Evolutionary conservation across 2,329 filamentous ascomycete genomes (phyloP).

Genomic region (Dothiorella sarmentorum): DNA sequence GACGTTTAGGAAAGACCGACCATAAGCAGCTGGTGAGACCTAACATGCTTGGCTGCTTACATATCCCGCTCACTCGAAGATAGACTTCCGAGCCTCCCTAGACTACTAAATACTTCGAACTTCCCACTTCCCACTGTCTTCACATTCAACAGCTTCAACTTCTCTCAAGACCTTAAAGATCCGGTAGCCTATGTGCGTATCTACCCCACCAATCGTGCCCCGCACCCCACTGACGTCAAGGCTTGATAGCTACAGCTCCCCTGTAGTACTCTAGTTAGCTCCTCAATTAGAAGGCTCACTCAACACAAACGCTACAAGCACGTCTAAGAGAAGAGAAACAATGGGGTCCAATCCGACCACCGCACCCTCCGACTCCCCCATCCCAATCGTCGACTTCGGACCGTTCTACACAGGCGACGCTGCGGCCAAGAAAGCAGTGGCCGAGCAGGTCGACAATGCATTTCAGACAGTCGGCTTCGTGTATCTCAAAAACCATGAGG

Average conservation of each 20-base stretch:
- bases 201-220: not conserved
- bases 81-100: too few relatives aligned
- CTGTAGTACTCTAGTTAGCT: not conserved
- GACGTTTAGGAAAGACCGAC: too few relatives aligned
- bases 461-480: constrained; percentile 41
- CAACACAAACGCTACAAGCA: too few relatives aligned
- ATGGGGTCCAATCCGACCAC: not conserved
- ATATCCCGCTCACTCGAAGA: too few relatives aligned
- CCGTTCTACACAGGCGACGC: constrained; percentile 22
- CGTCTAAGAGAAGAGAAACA: too few relatives aligned
- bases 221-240: not conserved
- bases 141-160: too few relatives aligned
- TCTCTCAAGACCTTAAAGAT: too few relatives aligned
- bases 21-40: too few relatives aligned
- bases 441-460: constrained; percentile 36
- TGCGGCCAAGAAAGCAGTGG: constrained; percentile 24
- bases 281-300: not conserved
- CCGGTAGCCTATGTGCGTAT: not conserved
- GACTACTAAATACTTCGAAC: too few relatives aligned
- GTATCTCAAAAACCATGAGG: constrained; percentile 40
- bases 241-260: not conserved
- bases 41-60: too few relatives aligned
- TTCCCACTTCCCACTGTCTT: too few relatives aligned
- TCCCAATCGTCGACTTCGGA: constrained; percentile 32
- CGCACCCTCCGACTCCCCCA: not conserved